Evolutionary conservation across 331 rosid genomes (phyloP).

Genomic region (Pyrus hybrid): DNA sequence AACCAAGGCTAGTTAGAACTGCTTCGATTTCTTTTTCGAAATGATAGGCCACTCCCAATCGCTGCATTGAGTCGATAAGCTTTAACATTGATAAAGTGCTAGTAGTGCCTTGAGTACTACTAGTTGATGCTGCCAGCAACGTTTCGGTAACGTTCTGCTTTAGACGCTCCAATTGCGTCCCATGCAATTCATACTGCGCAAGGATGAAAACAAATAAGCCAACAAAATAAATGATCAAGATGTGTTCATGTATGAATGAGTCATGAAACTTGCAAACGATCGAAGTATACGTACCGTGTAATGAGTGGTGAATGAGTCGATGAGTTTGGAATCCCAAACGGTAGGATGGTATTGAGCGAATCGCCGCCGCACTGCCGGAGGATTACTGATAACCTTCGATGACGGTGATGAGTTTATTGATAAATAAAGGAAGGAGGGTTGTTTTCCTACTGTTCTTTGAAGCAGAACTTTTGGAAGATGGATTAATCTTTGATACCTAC

Average conservation of each 20-base stretch:
- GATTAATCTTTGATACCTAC: not conserved
- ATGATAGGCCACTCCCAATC: constrained; percentile 25
- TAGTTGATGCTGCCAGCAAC: not conserved
- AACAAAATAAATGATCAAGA: too few relatives aligned
- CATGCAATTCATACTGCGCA: constrained; percentile 21
- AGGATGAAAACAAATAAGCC: not conserved
- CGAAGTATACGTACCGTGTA: not conserved
- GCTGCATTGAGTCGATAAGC: constrained; percentile 10
- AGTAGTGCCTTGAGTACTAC: not conserved
- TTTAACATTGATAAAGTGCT: not conserved
- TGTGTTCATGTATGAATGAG: not conserved
- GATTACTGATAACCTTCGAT: not conserved
- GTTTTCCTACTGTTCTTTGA: not conserved
- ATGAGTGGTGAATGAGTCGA: constrained; percentile 14
- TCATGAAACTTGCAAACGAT: not conserved
- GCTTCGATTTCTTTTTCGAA: constrained; percentile 22
- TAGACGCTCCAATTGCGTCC: constrained; percentile 9
- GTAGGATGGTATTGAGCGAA: constrained; percentile 31
- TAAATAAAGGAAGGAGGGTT: not conserved
- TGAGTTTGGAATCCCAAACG: constrained; percentile 18
- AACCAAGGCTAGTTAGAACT: not conserved
- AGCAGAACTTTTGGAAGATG: not conserved
- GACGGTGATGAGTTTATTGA: not conserved
- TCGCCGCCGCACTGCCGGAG: not conserved
- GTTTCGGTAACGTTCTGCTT: not conserved